A percentile compares a stretch with the other conserved stretches of the same genome.
phyloP scores from a whole-genome alignment of 306 rosid genomes.

The Bauhinia variegata region DNA sequence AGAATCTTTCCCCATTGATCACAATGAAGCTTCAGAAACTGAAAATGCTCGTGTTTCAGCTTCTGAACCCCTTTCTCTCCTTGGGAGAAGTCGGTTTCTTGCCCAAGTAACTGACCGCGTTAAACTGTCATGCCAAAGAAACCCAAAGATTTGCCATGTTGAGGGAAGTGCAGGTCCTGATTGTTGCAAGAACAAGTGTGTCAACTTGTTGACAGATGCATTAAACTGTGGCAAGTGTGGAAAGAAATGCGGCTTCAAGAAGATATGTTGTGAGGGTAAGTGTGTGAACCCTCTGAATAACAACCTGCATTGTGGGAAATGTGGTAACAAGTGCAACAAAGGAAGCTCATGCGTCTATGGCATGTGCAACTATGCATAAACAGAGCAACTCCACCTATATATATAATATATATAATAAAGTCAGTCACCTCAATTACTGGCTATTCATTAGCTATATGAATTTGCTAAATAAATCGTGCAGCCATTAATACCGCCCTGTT shows the following conservation, averaged over 20 bases:
- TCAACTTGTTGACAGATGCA: constrained; percentile 23
- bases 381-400: no score
- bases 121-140: constrained; percentile 35
- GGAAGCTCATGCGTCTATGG: constrained; percentile 43
- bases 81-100: constrained; percentile 40
- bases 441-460: no score
- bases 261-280: constrained; percentile 48
- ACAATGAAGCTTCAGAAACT: neutral
- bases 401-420: neutral
- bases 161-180: constrained; percentile 39
- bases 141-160: constrained; percentile 39
- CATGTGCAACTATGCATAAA: constrained; percentile 52
- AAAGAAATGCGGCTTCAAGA: constrained; percentile 41
- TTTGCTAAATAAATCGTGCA: no score
- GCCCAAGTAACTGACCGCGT: neutral
- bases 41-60: no score
- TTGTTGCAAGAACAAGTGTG: constrained; percentile 51
- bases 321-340: constrained; percentile 43
- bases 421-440: no score
- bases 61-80: neutral
- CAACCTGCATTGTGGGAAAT: constrained; percentile 45
- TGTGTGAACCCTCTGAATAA: constrained; percentile 44
- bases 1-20: neutral
- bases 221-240: constrained; percentile 51
- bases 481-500: no score